phyloP scores from a whole-genome alignment of 306 rosid genomes.

The Cicer yamashitae region DNA sequence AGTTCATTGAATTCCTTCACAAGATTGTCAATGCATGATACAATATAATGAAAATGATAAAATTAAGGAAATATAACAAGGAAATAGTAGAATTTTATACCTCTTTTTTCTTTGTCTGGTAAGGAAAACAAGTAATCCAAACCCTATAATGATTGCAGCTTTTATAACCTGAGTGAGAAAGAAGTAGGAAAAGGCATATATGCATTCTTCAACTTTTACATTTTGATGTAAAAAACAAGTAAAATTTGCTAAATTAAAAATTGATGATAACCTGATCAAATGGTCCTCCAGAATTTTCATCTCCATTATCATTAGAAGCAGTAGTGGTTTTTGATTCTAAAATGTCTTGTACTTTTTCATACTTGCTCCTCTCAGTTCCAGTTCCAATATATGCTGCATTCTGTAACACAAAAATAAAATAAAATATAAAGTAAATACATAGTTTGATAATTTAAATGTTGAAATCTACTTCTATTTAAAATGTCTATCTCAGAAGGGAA shows the following conservation, averaged over 20 bases:
- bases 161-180: conserved; percentile 63
- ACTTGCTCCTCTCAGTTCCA: conserved; percentile 41
- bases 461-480: conserved; percentile 1
- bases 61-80: conserved; percentile 6
- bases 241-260: conserved; percentile 19
- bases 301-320: conserved; percentile 52
- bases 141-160: conserved; percentile 77
- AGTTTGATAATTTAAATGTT: conserved; percentile 28
- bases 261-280: conserved; percentile 63
- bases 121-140: conserved; percentile 81
- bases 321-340: conserved; percentile 46
- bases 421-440: neutral
- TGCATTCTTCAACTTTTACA: conserved; percentile 22
- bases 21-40: conserved; percentile 28
- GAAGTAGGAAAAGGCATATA: conserved; percentile 3
- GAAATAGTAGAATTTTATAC: conserved; percentile 36
- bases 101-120: conserved; percentile 71
- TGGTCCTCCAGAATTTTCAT: conserved; percentile 57
- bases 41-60: neutral
- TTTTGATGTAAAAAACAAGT: conserved; percentile 19
- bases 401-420: conserved; percentile 27
- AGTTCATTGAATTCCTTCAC: conserved; percentile 22
- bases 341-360: conserved; percentile 41
- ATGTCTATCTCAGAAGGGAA: conserved; percentile 30
- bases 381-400: conserved; percentile 49